phyloP scores from a whole-genome alignment of 768 basidiomycete species.

The Podaxis sp. region DNA sequence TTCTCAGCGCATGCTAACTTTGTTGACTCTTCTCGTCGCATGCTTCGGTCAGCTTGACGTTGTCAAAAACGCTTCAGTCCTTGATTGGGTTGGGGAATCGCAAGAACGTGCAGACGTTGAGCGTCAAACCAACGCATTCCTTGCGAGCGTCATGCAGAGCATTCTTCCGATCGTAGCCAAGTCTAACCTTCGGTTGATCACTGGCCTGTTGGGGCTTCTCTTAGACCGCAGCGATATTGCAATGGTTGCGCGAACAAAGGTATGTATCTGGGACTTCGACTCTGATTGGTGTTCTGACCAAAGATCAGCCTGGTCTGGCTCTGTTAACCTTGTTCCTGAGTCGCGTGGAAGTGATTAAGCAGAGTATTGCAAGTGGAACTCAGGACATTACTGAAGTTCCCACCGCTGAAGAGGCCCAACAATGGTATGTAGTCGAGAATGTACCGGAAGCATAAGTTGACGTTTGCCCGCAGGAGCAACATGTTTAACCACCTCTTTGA shows the following conservation, averaged over 20 bases:
- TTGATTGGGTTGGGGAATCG: conserved; percentile 64
- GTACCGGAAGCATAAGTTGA: background rate
- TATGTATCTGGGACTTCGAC: conserved; percentile 31
- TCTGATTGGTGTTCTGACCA: conserved; percentile 9
- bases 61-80: conserved; percentile 67
- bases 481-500: conserved; percentile 89
- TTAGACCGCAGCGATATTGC: conserved; percentile 75
- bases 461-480: conserved; percentile 54
- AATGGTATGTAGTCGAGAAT: conserved; percentile 43
- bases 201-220: conserved; percentile 80
- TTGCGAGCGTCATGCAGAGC: conserved; percentile 81
- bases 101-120: conserved; percentile 67
- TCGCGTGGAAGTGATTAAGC: conserved; percentile 89
- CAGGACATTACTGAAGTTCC: conserved; percentile 51
- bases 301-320: conserved; percentile 78
- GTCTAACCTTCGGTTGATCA: conserved; percentile 76
- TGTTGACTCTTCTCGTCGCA: conserved; percentile 88
- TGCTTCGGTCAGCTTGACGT: conserved; percentile 95
- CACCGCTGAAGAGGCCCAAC: conserved; percentile 69
- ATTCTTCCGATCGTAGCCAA: conserved; percentile 78
- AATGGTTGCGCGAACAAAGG: conserved; percentile 73
- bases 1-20: conserved; percentile 73
- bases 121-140: conserved; percentile 86
- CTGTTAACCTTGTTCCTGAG: conserved; percentile 88
- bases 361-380: conserved; percentile 48